These are phyloP conservation scores for Salix caprea DNA, from an alignment of 345 rosid species.

Conservation along the genomic window DNA sequence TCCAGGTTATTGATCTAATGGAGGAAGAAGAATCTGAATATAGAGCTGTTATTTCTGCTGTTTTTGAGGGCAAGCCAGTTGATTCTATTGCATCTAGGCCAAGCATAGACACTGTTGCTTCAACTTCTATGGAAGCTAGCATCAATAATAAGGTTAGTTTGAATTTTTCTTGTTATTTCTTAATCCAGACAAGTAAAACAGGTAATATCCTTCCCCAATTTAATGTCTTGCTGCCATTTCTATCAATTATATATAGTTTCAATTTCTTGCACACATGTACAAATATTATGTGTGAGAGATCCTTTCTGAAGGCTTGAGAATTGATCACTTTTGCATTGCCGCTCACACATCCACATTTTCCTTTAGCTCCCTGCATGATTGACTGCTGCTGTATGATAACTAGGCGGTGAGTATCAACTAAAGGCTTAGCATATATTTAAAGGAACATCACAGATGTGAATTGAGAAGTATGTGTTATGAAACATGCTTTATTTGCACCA, in stretches of 20 bases:
- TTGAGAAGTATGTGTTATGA: too few relatives aligned
- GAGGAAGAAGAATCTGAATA: constrained; percentile 64
- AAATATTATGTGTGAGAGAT: not conserved
- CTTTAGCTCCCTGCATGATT: too few relatives aligned
- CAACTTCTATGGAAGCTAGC: constrained; percentile 44
- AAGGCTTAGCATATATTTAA: too few relatives aligned
- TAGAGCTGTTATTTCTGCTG: constrained; percentile 56
- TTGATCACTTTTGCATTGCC: too few relatives aligned
- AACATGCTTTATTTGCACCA: too few relatives aligned
- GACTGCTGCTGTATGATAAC: too few relatives aligned
- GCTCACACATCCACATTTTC: too few relatives aligned
- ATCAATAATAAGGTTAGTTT: constrained; percentile 61
- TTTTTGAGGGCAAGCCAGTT: constrained; percentile 57
- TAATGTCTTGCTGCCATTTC: not conserved
- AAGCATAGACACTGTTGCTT: constrained; percentile 23
- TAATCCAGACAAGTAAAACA: not conserved
- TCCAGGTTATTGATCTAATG: constrained; percentile 58
- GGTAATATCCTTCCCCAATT: not conserved
- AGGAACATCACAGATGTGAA: too few relatives aligned
- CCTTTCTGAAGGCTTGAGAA: too few relatives aligned
- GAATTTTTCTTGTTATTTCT: constrained; percentile 2
- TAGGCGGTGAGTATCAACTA: too few relatives aligned
- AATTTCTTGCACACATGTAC: not conserved
- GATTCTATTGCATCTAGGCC: constrained; percentile 37
- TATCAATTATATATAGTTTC: not conserved